Conservation (phyloP, 1,284 basidiomycete genomes). For the Afroboletus lepidellus region DNA sequence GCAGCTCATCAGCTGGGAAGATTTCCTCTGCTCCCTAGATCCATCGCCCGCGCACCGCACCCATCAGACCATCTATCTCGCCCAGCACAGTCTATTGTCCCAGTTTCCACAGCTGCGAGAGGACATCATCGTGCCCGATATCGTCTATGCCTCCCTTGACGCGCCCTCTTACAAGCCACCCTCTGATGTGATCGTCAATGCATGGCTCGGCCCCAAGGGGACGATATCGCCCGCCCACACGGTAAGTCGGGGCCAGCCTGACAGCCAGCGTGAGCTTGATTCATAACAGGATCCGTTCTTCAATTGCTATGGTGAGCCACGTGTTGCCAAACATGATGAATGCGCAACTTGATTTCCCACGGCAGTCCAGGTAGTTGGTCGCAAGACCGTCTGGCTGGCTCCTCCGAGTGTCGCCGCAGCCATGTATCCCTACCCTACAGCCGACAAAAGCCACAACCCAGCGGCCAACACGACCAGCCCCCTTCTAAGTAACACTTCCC, state of each 20-base stretch:
- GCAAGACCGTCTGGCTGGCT: conserved; percentile 91
- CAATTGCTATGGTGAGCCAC: conserved; percentile 77
- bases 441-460: conserved; percentile 35
- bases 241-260: conserved; percentile 46
- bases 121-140: conserved; percentile 85
- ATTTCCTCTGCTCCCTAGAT: conserved; percentile 63
- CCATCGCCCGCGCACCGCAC: conserved; percentile 30
- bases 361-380: conserved; percentile 83
- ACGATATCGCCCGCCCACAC: conserved; percentile 88
- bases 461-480: conserved; percentile 40
- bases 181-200: conserved; percentile 73
- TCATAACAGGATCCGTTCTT: conserved; percentile 81
- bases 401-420: conserved; percentile 49
- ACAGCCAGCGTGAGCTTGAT: conserved; percentile 7
- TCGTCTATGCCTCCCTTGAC: conserved; percentile 73
- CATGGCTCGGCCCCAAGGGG: conserved; percentile 83
- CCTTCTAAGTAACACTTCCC: conserved; percentile 65
- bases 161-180: conserved; percentile 64
- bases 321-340: conserved; percentile 3
- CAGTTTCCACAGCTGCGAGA: conserved; percentile 80
- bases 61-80: conserved; percentile 70
- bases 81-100: conserved; percentile 82
- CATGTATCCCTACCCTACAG: conserved; percentile 28
- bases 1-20: conserved; percentile 74
- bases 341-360: conserved; percentile 8